Conservation (phyloP, 192 early-diverging fungal species). For the Backusella australiensis region DNA sequence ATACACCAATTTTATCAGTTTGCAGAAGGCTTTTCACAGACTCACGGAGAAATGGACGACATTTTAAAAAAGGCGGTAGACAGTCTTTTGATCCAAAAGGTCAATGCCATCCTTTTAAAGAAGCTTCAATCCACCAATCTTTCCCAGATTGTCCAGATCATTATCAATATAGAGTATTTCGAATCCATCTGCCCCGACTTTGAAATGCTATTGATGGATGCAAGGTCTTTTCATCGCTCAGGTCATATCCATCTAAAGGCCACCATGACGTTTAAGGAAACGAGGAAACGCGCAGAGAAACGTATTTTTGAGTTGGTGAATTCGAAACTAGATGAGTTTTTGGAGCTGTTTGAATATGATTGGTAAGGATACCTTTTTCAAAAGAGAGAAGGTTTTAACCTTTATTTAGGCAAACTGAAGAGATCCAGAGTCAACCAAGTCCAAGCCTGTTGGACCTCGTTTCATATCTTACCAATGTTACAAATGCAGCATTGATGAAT, state of each 20-base stretch:
- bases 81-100: constrained; percentile 63
- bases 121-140: constrained; percentile 68
- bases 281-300: constrained; percentile 67
- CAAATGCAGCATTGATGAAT: constrained; percentile 64
- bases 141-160: constrained; percentile 78
- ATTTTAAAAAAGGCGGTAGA: constrained; percentile 75
- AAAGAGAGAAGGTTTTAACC: not conserved
- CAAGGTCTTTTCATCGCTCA: constrained; percentile 55
- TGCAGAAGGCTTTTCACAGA: constrained; percentile 79
- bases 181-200: constrained; percentile 66
- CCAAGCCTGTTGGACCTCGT: constrained; percentile 73
- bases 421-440: constrained; percentile 56
- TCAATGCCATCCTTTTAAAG: constrained; percentile 64
- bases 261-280: constrained; percentile 64
- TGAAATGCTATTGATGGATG: constrained; percentile 70
- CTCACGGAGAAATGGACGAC: constrained; percentile 86
- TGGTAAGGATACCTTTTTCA: constrained; percentile 47
- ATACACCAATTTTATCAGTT: constrained; percentile 81
- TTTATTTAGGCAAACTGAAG: constrained; percentile 51
- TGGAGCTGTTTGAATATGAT: constrained; percentile 82
- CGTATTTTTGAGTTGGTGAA: constrained; percentile 79
- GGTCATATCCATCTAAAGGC: constrained; percentile 63
- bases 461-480: constrained; percentile 63
- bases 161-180: constrained; percentile 80
- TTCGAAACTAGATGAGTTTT: constrained; percentile 76